These are phyloP conservation scores for Aaosphaeria pasadenensis DNA, from an alignment of 2,329 filamentous ascomycete species.

Conservation along the genomic window DNA sequence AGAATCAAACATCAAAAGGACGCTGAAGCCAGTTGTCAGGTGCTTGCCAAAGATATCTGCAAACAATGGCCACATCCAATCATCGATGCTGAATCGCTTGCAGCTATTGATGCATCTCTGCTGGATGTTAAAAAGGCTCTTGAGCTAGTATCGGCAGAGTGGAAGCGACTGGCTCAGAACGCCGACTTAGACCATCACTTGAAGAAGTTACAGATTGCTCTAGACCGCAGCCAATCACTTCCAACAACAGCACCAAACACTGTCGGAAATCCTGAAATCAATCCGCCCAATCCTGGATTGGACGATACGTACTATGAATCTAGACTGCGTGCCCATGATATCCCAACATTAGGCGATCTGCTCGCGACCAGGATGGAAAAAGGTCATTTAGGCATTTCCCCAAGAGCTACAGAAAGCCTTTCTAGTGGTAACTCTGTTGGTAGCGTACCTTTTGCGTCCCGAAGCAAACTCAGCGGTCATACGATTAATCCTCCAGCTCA, in stretches of 20 bases:
- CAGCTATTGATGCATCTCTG: constrained; percentile 16
- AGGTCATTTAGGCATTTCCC: background rate
- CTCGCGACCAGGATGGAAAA: background rate
- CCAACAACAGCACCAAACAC: background rate
- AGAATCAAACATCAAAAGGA: constrained; percentile 16
- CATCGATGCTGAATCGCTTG: constrained; percentile 29
- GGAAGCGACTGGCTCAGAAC: constrained; percentile 51
- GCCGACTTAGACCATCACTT: constrained; percentile 46
- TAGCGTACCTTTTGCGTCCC: background rate
- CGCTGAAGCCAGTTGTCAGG: constrained; percentile 27
- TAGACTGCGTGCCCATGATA: background rate
- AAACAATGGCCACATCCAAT: constrained; percentile 37
- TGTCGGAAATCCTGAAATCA: too few species aligned
- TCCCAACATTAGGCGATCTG: background rate
- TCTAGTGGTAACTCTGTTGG: background rate
- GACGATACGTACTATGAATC: constrained; percentile 41
- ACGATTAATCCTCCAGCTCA: too few species aligned
- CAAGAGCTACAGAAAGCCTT: background rate
- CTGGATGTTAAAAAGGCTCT: constrained; percentile 41
- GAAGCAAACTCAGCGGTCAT: background rate
- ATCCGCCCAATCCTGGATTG: too few species aligned
- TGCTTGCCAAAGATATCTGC: constrained; percentile 41
- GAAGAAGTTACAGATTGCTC: constrained; percentile 7
- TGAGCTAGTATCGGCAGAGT: constrained; percentile 43
- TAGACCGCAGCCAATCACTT: background rate